Evolutionary conservation across 495 filamentous ascomycete species (phyloP), one percentile per base, ranked within the genome.

Genomic region (Aspergillus carlsbadensis): DNA sequence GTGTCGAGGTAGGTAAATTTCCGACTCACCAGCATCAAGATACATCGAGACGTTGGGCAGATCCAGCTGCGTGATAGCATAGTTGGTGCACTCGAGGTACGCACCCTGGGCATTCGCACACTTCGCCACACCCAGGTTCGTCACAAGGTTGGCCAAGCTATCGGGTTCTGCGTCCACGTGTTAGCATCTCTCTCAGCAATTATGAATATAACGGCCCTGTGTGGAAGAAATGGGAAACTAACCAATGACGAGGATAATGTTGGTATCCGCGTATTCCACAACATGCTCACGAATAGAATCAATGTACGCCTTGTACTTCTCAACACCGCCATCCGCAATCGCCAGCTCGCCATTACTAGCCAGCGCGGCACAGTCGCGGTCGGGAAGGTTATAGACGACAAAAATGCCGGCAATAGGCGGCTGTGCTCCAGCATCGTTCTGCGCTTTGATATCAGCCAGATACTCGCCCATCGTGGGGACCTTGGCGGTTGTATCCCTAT

Each of bases 41-140:
- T 94, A 92, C 89, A 90, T 90, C 60, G 86, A 71, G 55, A 92
- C 88, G 72, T 92, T 91, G 60, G 83, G 81, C 11, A 92, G 78
- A 74, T 89, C 86, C 60, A 92, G 78, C 57, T 81, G 71, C 60
- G 80, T 80, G 58, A 92, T 68, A 5, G 90, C 88, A 66, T 94
- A 92, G 11, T 84, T 81, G 35, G 85, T 82, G 67, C 86, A 82
- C 43, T 85, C 81, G 59, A 84, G 78, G 74, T 91, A 94, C 10
- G 83, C 80, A 35, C 71, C 56, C 41, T 84, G 75, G 48, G 86
- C 82, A 59, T 81, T 71, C 52, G 84, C 69, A 72, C 89, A 93
- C 42, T 87, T 83, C 17, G 74, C 50, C 34, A 85, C 70, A 65
- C 77, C 76, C 66, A 78, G 59, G 73, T 93, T 92, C 72, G 89